Base-by-base conservation (phyloP, 1,284 basidiomycete species). In the Cystobasidium slooffiae region DNA sequence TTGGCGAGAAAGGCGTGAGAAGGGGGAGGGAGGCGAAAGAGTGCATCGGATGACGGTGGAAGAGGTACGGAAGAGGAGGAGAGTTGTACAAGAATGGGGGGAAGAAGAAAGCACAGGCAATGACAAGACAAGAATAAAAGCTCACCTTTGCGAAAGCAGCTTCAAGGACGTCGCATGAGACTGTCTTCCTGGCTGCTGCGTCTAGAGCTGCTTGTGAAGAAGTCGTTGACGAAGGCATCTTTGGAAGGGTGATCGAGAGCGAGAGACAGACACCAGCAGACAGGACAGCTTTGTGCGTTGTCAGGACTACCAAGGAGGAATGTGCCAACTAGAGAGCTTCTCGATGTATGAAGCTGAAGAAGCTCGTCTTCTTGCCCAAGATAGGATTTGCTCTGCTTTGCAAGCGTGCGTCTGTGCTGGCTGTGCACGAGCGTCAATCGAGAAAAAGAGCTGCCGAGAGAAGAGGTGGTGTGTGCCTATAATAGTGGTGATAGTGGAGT, bases 91-190 rank as follows among this genome's bases (percentile, higher is more conserved):
- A 24, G 37, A 55, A 20, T 5, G 41, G 56, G 43, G 46, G 55
- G n/a, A n/a, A n/a, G n/a, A 47, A 49, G 56, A 62, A 49, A 39
- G 39, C 47, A 62, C 18, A 20, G 63, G 44, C 12, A 44, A 52
- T n/a, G 47, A 16, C 20, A 49, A 39, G 58, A 7, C n/a, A 51
- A 51, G 37, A 52, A 37, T 0, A 43, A n/a, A 31, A 6, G 24
- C 70, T 66, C 52, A 73, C 70, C 70, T 73, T 51, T 56, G 62
- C 70, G 20, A 73, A 73, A 18, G 62, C 49, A 53, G 62, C 62
- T 20, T 56, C 63, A 6, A 73, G 63, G 46, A 64, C 55, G 6
- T 53, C 31, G 43, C 70, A 73, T 6, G 70, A 55, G n/a, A 73
- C 70, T 20, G 70, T 73, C 70, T 73, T 73, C 20, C 70, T 52